phyloP scores from a whole-genome alignment of 1,139 yeast genomes.

The Yamadazyma trypodendri region DNA sequence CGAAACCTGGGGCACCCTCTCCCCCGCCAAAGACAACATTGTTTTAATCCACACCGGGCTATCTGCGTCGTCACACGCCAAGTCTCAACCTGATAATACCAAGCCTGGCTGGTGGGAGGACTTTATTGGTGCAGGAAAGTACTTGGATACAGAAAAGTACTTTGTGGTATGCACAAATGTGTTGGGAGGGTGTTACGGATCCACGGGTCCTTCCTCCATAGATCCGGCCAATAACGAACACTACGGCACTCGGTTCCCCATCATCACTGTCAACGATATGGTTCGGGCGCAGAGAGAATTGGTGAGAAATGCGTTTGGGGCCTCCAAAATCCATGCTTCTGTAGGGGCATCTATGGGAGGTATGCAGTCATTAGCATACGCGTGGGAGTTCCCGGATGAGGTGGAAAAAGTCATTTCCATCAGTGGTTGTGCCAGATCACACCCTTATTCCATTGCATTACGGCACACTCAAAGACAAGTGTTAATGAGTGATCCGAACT shows the following conservation, averaged over 20 bases:
- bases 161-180: slow-evolving; percentile 88
- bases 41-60: slow-evolving; percentile 85
- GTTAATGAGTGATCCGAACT: slow-evolving; percentile 89
- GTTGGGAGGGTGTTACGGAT: slow-evolving; percentile 91
- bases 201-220: slow-evolving; percentile 85
- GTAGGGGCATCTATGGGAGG: slow-evolving; percentile 98
- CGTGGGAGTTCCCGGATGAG: slow-evolving; percentile 74
- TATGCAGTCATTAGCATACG: slow-evolving; percentile 90
- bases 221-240: slow-evolving; percentile 68
- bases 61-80: slow-evolving; percentile 94
- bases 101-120: slow-evolving; percentile 96
- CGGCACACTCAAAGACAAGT: slow-evolving; percentile 93
- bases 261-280: slow-evolving; percentile 85
- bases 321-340: slow-evolving; percentile 66
- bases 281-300: slow-evolving; percentile 81
- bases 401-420: slow-evolving; percentile 74
- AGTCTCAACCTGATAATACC: slow-evolving; percentile 67
- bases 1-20: slow-evolving; percentile 86
- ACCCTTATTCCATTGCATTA: slow-evolving; percentile 91
- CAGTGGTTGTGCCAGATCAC: slow-evolving; percentile 91
- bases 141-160: slow-evolving; percentile 76
- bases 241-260: slow-evolving; percentile 88
- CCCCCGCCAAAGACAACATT: slow-evolving; percentile 63
- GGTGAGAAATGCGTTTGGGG: slow-evolving; percentile 59
- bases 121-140: slow-evolving; percentile 81